A percentile compares a stretch with the other conserved stretches of the same genome.
Evolutionary conservation across 2,329 filamentous ascomycete species (phyloP).

Genomic region (Paracoccidioides lutzii): DNA sequence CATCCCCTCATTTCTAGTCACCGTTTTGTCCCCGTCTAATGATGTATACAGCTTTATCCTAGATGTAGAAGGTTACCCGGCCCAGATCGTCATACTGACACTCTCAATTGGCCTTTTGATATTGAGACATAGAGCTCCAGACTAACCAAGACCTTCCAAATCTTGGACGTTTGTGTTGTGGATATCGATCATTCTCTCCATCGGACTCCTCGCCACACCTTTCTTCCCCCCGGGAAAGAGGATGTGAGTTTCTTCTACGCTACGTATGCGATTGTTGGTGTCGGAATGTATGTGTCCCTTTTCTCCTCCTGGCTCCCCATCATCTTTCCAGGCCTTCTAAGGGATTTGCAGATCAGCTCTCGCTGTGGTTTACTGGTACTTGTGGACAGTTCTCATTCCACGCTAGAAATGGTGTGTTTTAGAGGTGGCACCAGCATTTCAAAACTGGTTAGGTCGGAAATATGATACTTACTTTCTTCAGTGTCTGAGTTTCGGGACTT

Average conservation of each 20-base stretch:
- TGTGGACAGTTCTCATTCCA: constrained; percentile 52
- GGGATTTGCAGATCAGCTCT: constrained; percentile 18
- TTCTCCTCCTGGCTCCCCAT: neutral
- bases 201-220: constrained; percentile 8
- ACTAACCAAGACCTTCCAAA: constrained; percentile 51
- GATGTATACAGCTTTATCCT: constrained; percentile 62
- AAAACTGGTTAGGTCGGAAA: constrained; percentile 18
- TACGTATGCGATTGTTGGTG: constrained; percentile 41
- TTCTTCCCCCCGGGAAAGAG: constrained; percentile 31
- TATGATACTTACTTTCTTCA: neutral
- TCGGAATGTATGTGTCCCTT: constrained; percentile 23
- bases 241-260: constrained; percentile 39
- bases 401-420: constrained; percentile 46
- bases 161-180: constrained; percentile 50
- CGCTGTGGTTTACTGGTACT: constrained; percentile 53
- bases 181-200: constrained; percentile 33
- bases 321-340: neutral
- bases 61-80: constrained; percentile 57
- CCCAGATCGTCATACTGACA: constrained; percentile 47
- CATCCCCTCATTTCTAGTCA: constrained; percentile 54
- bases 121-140: constrained; percentile 46
- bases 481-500: neutral
- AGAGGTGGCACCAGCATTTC: constrained; percentile 56
- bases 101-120: constrained; percentile 47
- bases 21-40: constrained; percentile 49